Evolutionary conservation across 768 basidiomycete species (phyloP), one percentile per base, ranked within the genome.

Genomic region (Calocybe indica): DNA sequence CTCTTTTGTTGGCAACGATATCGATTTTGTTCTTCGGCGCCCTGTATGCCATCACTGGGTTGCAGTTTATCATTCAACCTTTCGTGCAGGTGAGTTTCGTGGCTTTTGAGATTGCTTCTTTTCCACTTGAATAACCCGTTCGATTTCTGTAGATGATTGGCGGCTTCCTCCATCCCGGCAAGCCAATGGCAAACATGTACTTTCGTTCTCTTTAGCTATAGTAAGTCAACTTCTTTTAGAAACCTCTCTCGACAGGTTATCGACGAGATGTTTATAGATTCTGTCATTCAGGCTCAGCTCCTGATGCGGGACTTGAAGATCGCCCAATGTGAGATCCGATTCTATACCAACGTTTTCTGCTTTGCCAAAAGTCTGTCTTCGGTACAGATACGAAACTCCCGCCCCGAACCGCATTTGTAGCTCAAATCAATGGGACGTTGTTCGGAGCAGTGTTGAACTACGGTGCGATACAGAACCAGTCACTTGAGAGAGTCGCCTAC

Each of bases 331-430:
- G 12, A 32, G 8, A 6, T 13, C 4, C 33, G 7, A 11, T 9
- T 14, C 28, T 37, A 9, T 6, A 29, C 10, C 5, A 7, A 15
- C 12, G n/a, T 7, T 31, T 39, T 4, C 7, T 7, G 35, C 28
- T 39, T 46, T 29, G 15, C 11, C 13, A 7, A 22, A n/a, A 14
- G 5, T 11, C 29, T 41, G 10, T 2, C 13, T 4, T 32, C 36
- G 69, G 66, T 32, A 72, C 73, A 57, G 68, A 74, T 55, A 72
- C 73, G 15, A 84, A 84, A 63, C 71, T 85, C 37, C 79, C 82
- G 34, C 83, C 83, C 39, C 78, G 81, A 7, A 74, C 75, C 32
- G 78, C 82, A 2, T 84, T 85, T 61, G 68, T 73, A 13, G 78
- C 79, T 6, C 82, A 83, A 56, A 22, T 22, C 22, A 22, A 2